Conservation (phyloP, 139 green algal species). For the Limnomonas spitsbergensis region DNA sequence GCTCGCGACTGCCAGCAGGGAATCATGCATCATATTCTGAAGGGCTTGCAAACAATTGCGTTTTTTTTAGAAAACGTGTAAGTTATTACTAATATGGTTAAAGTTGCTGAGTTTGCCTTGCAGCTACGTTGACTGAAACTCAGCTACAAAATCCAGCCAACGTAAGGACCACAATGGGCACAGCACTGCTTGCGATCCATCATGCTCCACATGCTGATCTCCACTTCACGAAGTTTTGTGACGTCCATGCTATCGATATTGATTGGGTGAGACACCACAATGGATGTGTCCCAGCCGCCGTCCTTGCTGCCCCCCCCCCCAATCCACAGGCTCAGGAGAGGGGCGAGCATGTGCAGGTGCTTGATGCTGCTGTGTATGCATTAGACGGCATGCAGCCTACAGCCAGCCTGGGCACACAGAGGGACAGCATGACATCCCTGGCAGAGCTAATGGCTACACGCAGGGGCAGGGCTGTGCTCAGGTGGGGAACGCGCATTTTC, state of each 20-base stretch:
- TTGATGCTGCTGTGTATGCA: conserved; percentile 60
- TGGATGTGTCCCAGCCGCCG: no score
- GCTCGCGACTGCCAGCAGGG: background rate
- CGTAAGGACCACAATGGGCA: no score
- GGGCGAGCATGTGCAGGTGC: conserved; percentile 55
- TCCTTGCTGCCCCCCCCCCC: background rate
- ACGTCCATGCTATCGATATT: no score
- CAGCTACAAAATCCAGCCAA: no score
- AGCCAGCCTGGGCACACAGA: conserved; percentile 24
- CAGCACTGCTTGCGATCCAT: no score
- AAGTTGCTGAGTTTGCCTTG: no score
- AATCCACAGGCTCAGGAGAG: conserved; percentile 56
- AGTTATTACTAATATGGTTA: background rate
- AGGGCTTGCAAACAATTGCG: background rate
- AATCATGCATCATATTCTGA: background rate
- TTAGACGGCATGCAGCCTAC: conserved; percentile 50
- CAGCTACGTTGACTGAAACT: no score
- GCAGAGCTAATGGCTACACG: conserved; percentile 44
- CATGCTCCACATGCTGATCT: no score
- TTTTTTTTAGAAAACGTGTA: background rate
- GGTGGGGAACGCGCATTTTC: conserved; percentile 8
- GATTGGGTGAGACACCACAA: no score
- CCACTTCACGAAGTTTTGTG: no score
- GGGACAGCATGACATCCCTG: conserved; percentile 35
- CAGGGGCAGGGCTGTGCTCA: conserved; percentile 35